Evolutionary conservation across 208 protist species (phyloP).

Genomic region (Vickermania ingenoplastis): DNA sequence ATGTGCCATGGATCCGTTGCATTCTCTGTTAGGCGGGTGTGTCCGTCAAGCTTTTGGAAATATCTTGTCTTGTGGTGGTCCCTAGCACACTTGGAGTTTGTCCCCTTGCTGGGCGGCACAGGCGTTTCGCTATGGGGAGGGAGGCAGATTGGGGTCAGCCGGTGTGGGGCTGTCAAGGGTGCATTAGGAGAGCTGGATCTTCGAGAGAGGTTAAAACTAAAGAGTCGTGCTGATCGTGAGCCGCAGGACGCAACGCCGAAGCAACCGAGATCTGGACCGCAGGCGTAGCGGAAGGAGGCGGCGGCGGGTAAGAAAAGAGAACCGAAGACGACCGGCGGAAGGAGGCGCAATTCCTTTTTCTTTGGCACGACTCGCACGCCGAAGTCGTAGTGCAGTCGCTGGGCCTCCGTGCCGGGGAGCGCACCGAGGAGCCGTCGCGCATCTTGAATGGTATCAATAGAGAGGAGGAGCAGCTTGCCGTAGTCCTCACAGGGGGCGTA

Average conservation of each 20-base stretch:
- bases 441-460: constrained; percentile 60
- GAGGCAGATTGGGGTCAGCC: background rate
- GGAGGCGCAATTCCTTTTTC: constrained; percentile 26
- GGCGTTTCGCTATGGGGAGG: background rate
- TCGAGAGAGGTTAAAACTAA: constrained; percentile 45
- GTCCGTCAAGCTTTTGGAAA: background rate
- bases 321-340: constrained; percentile 8
- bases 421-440: constrained; percentile 33
- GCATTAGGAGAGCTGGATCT: constrained; percentile 60
- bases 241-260: constrained; percentile 69
- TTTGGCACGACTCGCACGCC: constrained; percentile 39
- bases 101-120: background rate
- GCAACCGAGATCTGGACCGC: constrained; percentile 57
- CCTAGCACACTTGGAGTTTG: background rate
- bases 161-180: background rate
- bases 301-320: constrained; percentile 24
- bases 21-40: background rate
- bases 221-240: constrained; percentile 38
- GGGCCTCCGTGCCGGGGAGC: background rate
- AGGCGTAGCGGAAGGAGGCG: constrained; percentile 59
- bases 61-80: background rate
- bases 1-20: background rate
- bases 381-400: constrained; percentile 46
- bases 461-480: constrained; percentile 67
- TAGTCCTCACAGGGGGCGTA: constrained; percentile 74